Evolutionary conservation across 1,284 basidiomycete species (phyloP).

Genomic region (Leccinum subrobustum): DNA sequence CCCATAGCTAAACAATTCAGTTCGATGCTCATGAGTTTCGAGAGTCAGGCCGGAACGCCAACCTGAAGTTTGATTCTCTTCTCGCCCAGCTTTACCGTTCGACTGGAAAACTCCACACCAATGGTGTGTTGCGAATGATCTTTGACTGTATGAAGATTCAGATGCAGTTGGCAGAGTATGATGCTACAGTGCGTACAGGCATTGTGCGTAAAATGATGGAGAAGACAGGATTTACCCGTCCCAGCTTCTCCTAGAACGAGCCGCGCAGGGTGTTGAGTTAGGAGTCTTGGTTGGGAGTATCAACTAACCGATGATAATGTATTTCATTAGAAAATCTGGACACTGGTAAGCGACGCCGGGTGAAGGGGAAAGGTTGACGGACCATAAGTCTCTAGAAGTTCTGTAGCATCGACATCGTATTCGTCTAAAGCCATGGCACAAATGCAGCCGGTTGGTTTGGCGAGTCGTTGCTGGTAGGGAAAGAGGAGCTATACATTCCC

Average conservation of each 20-base stretch:
- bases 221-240: constrained; percentile 93
- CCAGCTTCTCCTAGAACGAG: constrained; percentile 81
- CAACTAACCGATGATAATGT: constrained; percentile 86
- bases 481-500: constrained; percentile 16
- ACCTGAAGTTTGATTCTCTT: constrained; percentile 95
- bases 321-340: constrained; percentile 95
- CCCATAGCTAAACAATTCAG: constrained; percentile 72
- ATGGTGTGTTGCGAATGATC: constrained; percentile 97
- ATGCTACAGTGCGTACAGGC: constrained; percentile 63
- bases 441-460: background rate
- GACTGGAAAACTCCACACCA: constrained; percentile 92
- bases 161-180: constrained; percentile 3
- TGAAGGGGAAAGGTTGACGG: constrained; percentile 20
- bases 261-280: constrained; percentile 4
- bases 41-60: constrained; percentile 22
- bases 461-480: constrained; percentile 2
- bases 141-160: constrained; percentile 65
- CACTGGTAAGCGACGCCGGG: constrained; percentile 15
- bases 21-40: constrained; percentile 11
- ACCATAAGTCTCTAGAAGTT: constrained; percentile 94
- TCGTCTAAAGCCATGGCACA: constrained; percentile 55
- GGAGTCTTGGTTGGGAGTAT: background rate
- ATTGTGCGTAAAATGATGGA: constrained; percentile 96
- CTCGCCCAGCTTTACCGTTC: constrained; percentile 87
- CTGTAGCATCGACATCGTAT: constrained; percentile 77